Conservation (phyloP, 2,329 filamentous ascomycete genomes). For the Geosmithia morbida region DNA sequence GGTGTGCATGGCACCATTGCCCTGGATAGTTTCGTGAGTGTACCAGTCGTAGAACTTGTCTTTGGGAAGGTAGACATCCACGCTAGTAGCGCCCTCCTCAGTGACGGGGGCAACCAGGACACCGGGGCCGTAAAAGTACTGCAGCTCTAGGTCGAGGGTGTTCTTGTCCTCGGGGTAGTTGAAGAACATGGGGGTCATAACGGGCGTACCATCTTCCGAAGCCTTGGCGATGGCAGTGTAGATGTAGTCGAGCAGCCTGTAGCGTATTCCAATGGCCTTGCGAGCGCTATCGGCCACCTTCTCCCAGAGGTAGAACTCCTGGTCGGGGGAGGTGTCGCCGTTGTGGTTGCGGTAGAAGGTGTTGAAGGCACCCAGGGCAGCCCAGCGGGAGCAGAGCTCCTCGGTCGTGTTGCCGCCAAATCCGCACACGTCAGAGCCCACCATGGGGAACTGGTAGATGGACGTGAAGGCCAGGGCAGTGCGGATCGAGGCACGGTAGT, state of each 20-base stretch:
- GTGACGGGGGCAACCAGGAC: slow-evolving; percentile 34
- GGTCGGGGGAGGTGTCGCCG: slow-evolving; percentile 23
- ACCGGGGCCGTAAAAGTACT: slow-evolving; percentile 34
- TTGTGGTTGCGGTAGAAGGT: slow-evolving; percentile 63
- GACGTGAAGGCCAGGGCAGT: slow-evolving; percentile 61
- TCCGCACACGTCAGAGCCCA: slow-evolving; percentile 63
- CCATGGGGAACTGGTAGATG: slow-evolving; percentile 56
- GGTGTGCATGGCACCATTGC: slow-evolving; percentile 20
- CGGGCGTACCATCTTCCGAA: slow-evolving; percentile 44
- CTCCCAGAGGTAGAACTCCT: slow-evolving; percentile 59
- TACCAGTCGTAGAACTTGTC: slow-evolving; percentile 38
- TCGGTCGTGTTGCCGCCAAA: slow-evolving; percentile 51
- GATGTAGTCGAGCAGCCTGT: slow-evolving; percentile 67
- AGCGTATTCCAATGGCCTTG: slow-evolving; percentile 58
- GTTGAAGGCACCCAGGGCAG: slow-evolving; percentile 52
- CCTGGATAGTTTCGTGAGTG: slow-evolving; percentile 27
- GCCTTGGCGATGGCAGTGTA: slow-evolving; percentile 58
- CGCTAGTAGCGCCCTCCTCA: slow-evolving; percentile 25
- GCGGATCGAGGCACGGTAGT: slow-evolving; percentile 64
- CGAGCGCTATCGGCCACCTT: slow-evolving; percentile 48
- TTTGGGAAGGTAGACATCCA: slow-evolving; percentile 31
- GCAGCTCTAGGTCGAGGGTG: slow-evolving; percentile 29
- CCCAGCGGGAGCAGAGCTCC: slow-evolving; percentile 55
- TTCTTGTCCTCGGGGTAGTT: slow-evolving; percentile 41
- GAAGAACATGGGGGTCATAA: slow-evolving; percentile 59